These are phyloP conservation scores for Striga hermonthica DNA, from an alignment of 305 asterid genomes.

Conservation along the genomic window DNA sequence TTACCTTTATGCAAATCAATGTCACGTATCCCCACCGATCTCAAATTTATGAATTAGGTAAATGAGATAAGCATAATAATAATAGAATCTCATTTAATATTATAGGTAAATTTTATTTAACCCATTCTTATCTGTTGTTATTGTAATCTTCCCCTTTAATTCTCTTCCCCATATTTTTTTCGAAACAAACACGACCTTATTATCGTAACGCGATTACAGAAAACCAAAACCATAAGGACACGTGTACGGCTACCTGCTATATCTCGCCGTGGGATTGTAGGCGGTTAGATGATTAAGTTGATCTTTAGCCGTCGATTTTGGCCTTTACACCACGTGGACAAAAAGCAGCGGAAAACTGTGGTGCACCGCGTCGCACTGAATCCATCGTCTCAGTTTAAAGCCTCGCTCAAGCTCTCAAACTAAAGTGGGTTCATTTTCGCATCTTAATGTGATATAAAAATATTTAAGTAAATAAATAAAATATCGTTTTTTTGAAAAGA, in stretches of 20 bases:
- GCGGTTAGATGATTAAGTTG: slow-evolving; percentile 4
- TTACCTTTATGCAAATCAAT: background rate
- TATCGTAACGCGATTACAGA: background rate
- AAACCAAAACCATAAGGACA: background rate
- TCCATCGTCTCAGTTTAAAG: slow-evolving; percentile 37
- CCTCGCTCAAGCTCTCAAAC: slow-evolving; percentile 32
- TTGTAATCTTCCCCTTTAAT: slow-evolving; percentile 1
- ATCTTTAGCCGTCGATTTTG: slow-evolving; percentile 17
- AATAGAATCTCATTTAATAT: slow-evolving; percentile 6
- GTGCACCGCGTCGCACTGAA: slow-evolving; percentile 39
- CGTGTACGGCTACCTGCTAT: background rate
- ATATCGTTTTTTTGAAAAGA: slow-evolving; percentile 12
- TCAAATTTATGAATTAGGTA: slow-evolving; percentile 11
- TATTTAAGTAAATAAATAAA: background rate
- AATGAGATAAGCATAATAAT: background rate
- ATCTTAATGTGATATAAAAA: slow-evolving; percentile 16
- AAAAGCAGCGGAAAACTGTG: background rate
- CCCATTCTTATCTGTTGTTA: slow-evolving; percentile 19
- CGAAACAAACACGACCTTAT: background rate
- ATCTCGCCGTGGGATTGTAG: slow-evolving; percentile 8
- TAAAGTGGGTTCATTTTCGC: slow-evolving; percentile 29
- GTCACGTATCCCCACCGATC: background rate
- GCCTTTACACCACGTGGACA: slow-evolving; percentile 27
- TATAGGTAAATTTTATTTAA: slow-evolving; percentile 1
- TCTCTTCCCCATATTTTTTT: slow-evolving; percentile 1